phyloP scores from a whole-genome alignment of 2,329 filamentous ascomycete genomes.

The Talaromyces piceae region DNA sequence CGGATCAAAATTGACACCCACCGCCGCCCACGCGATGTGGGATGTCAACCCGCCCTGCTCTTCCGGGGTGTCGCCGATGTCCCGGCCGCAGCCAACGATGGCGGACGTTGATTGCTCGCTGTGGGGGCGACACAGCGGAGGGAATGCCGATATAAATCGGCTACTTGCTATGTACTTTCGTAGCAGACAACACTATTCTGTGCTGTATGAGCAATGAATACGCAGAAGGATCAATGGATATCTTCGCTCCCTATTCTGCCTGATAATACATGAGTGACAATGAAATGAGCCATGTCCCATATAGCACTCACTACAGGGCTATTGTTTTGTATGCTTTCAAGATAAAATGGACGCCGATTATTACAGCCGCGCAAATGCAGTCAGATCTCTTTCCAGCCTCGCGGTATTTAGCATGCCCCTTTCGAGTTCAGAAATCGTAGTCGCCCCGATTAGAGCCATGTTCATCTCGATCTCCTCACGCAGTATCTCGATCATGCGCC shows the following conservation, averaged over 20 bases:
- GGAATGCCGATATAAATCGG: neutral
- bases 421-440: constrained; percentile 19
- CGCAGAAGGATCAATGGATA: too few species aligned
- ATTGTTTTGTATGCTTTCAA: neutral
- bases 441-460: constrained; percentile 28
- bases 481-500: constrained; percentile 30
- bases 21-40: neutral
- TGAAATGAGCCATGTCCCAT: too few species aligned
- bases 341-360: neutral
- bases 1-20: too few species aligned
- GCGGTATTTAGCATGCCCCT: constrained; percentile 25
- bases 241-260: too few species aligned
- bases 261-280: too few species aligned
- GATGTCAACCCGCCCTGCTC: neutral
- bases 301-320: too few species aligned
- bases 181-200: too few species aligned
- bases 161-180: too few species aligned
- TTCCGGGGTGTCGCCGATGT: neutral
- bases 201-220: too few species aligned
- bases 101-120: neutral
- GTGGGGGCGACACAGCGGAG: neutral
- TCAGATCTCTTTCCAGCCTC: constrained; percentile 25
- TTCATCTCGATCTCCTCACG: constrained; percentile 28
- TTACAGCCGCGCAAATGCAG: constrained; percentile 13
- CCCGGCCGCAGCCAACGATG: neutral